Conservation (phyloP, 1,139 yeast species). For the Geotrichum reessii region DNA sequence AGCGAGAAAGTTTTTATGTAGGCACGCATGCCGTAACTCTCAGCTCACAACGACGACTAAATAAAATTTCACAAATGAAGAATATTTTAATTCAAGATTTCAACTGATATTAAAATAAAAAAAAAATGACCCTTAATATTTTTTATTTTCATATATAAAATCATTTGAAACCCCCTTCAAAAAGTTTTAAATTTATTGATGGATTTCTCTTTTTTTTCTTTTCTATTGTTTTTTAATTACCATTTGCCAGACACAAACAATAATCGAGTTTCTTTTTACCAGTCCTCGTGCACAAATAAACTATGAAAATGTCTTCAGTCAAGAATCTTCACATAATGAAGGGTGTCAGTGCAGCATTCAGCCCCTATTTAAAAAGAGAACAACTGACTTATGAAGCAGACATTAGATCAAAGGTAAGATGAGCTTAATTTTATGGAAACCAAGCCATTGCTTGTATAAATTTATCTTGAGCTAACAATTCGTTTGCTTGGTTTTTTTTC, state of each 20-base stretch:
- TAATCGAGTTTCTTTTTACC: background rate
- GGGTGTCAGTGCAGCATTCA: slow-evolving; percentile 1
- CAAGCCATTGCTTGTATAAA: background rate
- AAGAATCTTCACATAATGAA: background rate
- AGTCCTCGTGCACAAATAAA: background rate
- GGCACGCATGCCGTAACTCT: background rate
- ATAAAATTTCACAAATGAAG: background rate
- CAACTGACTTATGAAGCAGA: background rate
- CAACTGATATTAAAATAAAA: too few relatives aligned
- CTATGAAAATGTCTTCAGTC: background rate
- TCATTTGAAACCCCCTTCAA: background rate
- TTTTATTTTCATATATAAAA: slow-evolving; percentile 1
- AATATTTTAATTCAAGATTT: background rate
- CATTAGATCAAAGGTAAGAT: background rate
- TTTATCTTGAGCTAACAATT: background rate
- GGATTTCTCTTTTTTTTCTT: background rate
- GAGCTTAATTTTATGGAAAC: background rate
- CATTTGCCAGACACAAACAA: background rate
- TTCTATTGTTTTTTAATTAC: background rate
- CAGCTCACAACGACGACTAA: background rate
- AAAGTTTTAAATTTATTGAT: background rate
- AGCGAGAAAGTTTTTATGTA: background rate
- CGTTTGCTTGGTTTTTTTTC: background rate
- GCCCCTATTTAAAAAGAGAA: slow-evolving; percentile 7
- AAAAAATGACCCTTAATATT: background rate